Percentiles rank a stretch among this genome's conserved stretches.
phyloP scores from a whole-genome alignment of 2,329 filamentous ascomycete genomes.

The Ceratocystis albifundus region DNA sequence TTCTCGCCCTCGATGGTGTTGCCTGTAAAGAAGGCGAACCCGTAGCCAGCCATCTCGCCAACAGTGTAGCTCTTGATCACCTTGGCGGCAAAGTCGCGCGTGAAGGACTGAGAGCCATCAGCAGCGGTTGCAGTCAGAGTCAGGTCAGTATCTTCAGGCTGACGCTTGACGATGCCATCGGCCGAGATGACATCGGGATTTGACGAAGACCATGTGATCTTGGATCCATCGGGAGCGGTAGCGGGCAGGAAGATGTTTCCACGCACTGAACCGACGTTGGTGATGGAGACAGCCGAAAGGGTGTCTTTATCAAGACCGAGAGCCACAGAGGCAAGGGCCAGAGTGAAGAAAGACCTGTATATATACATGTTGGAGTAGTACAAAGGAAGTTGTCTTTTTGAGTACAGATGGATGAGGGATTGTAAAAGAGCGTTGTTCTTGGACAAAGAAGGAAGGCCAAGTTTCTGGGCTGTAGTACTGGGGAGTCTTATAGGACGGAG shows the following conservation, averaged over 20 bases:
- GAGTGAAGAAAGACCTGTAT: conserved; percentile 16
- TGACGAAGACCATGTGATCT: conserved; percentile 32
- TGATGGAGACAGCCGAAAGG: conserved; percentile 27
- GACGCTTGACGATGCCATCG: conserved; percentile 32
- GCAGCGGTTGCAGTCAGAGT: conserved; percentile 32
- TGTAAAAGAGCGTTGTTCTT: not conserved
- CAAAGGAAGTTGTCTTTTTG: not conserved
- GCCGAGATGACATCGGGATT: conserved; percentile 29
- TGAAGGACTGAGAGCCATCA: conserved; percentile 23
- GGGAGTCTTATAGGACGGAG: not conserved
- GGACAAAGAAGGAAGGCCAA: not conserved
- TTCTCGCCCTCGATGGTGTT: conserved; percentile 38
- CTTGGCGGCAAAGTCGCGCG: conserved; percentile 29
- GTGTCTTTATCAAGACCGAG: conserved; percentile 21
- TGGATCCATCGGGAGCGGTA: conserved; percentile 26
- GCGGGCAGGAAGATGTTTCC: conserved; percentile 33
- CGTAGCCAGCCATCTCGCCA: conserved; percentile 36
- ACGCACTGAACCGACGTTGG: conserved; percentile 32
- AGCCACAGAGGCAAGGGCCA: conserved; percentile 18
- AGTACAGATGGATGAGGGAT: not conserved
- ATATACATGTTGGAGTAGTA: conserved; percentile 4
- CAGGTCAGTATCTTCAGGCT: conserved; percentile 26
- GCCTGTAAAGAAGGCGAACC: conserved; percentile 42
- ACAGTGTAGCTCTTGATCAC: conserved; percentile 30
- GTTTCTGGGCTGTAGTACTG: not conserved